Evolutionary conservation across 129 eudicot species (phyloP).

Genomic region (Escallonia herrerae): DNA sequence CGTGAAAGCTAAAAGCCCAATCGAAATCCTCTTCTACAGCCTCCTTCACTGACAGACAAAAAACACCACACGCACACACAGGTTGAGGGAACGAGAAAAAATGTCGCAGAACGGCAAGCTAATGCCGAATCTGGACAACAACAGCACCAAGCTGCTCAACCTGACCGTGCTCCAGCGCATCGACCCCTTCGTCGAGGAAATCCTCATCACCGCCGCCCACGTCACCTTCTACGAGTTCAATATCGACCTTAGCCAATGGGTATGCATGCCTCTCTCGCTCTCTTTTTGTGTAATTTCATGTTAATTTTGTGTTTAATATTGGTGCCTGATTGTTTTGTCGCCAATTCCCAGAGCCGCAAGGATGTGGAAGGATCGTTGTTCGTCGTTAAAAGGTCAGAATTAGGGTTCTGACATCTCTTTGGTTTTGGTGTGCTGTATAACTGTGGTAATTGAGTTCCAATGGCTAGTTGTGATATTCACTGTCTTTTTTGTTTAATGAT

Average conservation of each 20-base stretch:
- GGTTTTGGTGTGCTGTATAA: neutral
- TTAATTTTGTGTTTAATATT: neutral
- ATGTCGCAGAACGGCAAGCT: slow-evolving; percentile 67
- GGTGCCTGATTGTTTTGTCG: neutral
- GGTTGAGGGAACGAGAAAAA: neutral
- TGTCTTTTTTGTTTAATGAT: too few species aligned
- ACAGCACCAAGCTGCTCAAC: slow-evolving; percentile 59
- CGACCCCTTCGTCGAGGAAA: slow-evolving; percentile 75
- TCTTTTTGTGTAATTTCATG: neutral
- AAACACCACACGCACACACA: neutral
- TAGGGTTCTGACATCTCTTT: neutral
- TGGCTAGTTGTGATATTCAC: neutral
- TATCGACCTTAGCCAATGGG: slow-evolving; percentile 69
- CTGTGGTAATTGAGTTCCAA: neutral
- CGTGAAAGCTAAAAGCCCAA: neutral
- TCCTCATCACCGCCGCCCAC: slow-evolving; percentile 78
- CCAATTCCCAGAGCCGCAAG: slow-evolving; percentile 55
- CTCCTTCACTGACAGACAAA: neutral
- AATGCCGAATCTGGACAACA: slow-evolving; percentile 71
- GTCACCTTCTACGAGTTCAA: slow-evolving; percentile 77
- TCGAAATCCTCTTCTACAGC: neutral
- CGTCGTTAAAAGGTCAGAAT: slow-evolving; percentile 59
- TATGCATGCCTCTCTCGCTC: neutral
- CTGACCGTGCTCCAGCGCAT: slow-evolving; percentile 70
- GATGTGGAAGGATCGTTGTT: slow-evolving; percentile 79